These are phyloP conservation scores for Amanita thiersii DNA, from an alignment of 768 basidiomycete genomes.

Conservation along the genomic window DNA sequence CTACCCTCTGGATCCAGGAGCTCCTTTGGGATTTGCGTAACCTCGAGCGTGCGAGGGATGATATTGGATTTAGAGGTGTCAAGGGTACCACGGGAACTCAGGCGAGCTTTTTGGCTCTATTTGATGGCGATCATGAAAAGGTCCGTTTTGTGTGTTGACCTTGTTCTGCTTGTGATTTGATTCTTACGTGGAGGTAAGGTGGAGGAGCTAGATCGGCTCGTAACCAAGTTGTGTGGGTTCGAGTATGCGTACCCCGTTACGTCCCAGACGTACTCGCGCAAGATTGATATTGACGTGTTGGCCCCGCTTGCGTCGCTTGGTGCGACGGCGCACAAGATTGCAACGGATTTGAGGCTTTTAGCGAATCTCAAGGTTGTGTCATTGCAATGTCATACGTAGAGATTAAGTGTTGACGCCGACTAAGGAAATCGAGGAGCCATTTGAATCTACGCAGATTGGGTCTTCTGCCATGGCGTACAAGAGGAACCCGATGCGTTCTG, in stretches of 20 bases:
- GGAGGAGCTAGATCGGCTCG: conserved; percentile 78
- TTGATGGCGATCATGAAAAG: conserved; percentile 94
- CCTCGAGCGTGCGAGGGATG: conserved; percentile 80
- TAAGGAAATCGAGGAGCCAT: conserved; percentile 96
- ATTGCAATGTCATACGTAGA: not conserved
- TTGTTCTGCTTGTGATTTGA: not conserved
- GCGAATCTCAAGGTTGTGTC: conserved; percentile 78
- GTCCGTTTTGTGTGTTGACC: conserved; percentile 21
- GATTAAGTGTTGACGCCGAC: not conserved
- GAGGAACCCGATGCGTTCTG: conserved; percentile 98
- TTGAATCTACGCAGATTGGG: conserved; percentile 98
- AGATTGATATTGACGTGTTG: conserved; percentile 92
- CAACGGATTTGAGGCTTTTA: conserved; percentile 88
- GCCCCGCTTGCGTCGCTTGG: conserved; percentile 85
- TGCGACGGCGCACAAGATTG: conserved; percentile 96
- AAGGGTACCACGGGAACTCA: conserved; percentile 99
- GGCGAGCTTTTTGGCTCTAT: conserved; percentile 88
- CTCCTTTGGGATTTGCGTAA: conserved; percentile 95
- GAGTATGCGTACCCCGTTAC: conserved; percentile 95
- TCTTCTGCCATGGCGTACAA: conserved; percentile 99
- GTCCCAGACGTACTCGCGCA: conserved; percentile 97
- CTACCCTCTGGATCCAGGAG: conserved; percentile 97
- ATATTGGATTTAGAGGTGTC: conserved; percentile 94
- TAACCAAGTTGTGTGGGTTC: conserved; percentile 90
- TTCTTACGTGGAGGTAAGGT: conserved; percentile 38